Evolutionary conservation across 2,329 filamentous ascomycete genomes (phyloP), one percentile per base, ranked within the genome.

Genomic region (Aspergillus jensenii): DNA sequence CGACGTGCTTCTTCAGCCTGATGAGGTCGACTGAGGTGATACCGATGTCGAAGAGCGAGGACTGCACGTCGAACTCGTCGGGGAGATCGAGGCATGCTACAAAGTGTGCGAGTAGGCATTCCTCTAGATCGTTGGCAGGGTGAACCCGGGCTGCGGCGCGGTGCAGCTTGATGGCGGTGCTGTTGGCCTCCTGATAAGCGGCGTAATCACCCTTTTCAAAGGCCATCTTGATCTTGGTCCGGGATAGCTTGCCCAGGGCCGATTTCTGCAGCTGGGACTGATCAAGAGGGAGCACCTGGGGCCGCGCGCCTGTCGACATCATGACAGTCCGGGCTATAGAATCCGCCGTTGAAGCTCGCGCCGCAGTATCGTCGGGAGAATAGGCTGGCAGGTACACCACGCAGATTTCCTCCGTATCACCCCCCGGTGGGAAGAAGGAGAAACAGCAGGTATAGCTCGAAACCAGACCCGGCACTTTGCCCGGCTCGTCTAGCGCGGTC

Each of bases 171-270:
- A 64, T 43, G 2, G 52, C 41, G 11, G 58, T 21, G 2, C 14
- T n/a, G 17, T 65, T 64, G 7, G 49, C 9, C 6, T 56, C 40
- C 25, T 62, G 44, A n/a, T 65, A 53, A 6, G 40, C 79, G 80
- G 62, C 81, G 79, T 19, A 85, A 59, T 0, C 80, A 78, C 7
- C 82, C 69, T 65, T 71, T 72, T 25, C 62, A 55, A 25, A 83
- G 27, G 59, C 63, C 17, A n/a, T 52, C 41, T 62, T 58, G 27
- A 72, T 65, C 50, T 50, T 52, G 49, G 56, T 33, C 47, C 64
- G 37, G n/a, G 62, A 56, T 4, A 60, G 47, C 62, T 64, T 64
- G 4, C 65, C 65, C 19, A 68, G 41, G 0, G 62, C 48, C 1
- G 60, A 55, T 14, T 62, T 62, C 17, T 62, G 59, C 11, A 68